Evolutionary conservation across 1,284 basidiomycete species (phyloP), one percentile per base, ranked within the genome.

Genomic region (Trichosporon asahii): DNA sequence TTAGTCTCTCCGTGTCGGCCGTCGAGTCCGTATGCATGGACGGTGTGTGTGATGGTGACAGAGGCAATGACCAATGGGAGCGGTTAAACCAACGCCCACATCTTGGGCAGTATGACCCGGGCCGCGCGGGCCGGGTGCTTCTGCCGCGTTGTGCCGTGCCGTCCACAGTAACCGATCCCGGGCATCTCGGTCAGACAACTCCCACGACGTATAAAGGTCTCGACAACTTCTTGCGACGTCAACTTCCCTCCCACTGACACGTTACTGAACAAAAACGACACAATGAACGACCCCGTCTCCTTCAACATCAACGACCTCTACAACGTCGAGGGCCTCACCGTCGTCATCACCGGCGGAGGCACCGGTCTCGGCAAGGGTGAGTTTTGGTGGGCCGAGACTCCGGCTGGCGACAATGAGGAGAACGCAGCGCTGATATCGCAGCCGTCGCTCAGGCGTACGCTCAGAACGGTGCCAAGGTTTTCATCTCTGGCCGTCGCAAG

Each of bases 381-480:
- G 70, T 57, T n/a, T 18, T 6, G 40, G n/a, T 18, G 46, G 18
- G 31, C 18, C 0, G 57, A 61, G n/a, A n/a, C n/a, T n/a, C n/a
- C n/a, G n/a, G 14, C 21, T 6, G 57, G 29, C 21, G 35, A 37
- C 57, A 15, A 57, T 9, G 2, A 21, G 21, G 12, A 1, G 40
- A n/a, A 14, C 5, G 35, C 6, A 25, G 31, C 14, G 33, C 64
- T 65, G 44, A 65, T 27, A 18, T 15, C 25, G 2, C 64, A 80
- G 79, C 78, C n/a, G 77, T 82, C 64, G 78, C 81, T 14, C 72
- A 75, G 14, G 80, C 80, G 0, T 82, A 81, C 69, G 78, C 75
- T 1, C 70, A 74, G 64, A 84, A 84, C 73, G 83, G 83, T 25
- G 81, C 82, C 53, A 80, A 77, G 67, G 83, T 84, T 9, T 82